These are phyloP conservation scores for Thelephora terrestris DNA, from an alignment of 1,284 basidiomycete species.

Conservation along the genomic window DNA sequence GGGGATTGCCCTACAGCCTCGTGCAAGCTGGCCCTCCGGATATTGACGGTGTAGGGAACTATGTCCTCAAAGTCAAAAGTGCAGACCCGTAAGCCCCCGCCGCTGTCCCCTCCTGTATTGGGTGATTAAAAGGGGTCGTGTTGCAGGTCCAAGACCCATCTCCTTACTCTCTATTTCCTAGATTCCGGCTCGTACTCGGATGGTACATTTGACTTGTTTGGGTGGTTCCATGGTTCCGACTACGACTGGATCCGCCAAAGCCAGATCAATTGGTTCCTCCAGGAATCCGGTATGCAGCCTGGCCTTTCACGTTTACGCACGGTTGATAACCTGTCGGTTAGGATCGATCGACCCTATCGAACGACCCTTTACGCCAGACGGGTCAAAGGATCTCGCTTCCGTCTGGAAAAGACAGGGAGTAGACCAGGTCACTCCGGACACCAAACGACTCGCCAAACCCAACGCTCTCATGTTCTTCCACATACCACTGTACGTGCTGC, in stretches of 20 bases:
- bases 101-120: slow-evolving; percentile 6
- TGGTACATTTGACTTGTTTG: slow-evolving; percentile 47
- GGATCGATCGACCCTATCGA: slow-evolving; percentile 59
- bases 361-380: slow-evolving; percentile 74
- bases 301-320: neutral
- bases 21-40: slow-evolving; percentile 71
- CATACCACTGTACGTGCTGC: slow-evolving; percentile 70
- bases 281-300: slow-evolving; percentile 48
- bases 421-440: slow-evolving; percentile 45
- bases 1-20: slow-evolving; percentile 77
- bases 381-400: slow-evolving; percentile 52
- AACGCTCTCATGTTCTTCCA: slow-evolving; percentile 95
- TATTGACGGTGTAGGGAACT: slow-evolving; percentile 83
- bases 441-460: slow-evolving; percentile 67
- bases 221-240: slow-evolving; percentile 50
- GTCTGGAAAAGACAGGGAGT: slow-evolving; percentile 44
- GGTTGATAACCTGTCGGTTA: slow-evolving; percentile 13
- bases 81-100: slow-evolving; percentile 53
- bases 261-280: slow-evolving; percentile 84
- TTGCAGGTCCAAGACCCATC: slow-evolving; percentile 69
- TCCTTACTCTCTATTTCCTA: slow-evolving; percentile 87
- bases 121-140: slow-evolving; percentile 6
- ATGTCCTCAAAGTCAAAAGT: slow-evolving; percentile 66
- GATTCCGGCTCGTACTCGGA: slow-evolving; percentile 78
- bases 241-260: slow-evolving; percentile 75